Base-by-base conservation (phyloP, 2,329 filamentous ascomycete genomes). In the Escovopsis sp. region DNA sequence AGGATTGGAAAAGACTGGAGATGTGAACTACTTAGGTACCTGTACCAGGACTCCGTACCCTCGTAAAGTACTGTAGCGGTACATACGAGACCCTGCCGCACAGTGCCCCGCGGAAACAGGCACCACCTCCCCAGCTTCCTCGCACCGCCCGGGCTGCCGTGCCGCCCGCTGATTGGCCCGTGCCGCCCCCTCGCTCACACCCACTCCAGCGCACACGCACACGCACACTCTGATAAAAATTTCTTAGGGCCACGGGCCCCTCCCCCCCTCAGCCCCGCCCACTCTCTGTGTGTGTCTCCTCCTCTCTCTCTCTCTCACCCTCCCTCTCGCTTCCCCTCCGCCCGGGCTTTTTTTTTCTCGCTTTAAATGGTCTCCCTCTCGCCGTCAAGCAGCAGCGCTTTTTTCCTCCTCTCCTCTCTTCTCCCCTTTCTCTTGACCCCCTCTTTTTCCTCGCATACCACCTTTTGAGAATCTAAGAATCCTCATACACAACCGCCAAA, bases 401-500 rank as follows among this genome's bases (percentile, higher is more conserved):
- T 49, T 50, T 45, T 52, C 49, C 52, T 52, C 55, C 54, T 51
- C 52, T 49, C 50, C 45, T 52, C 49, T 51, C 52, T 54, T 55
- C 56, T 50, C 57, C 52, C 41, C 46, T 48, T 41, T 41, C 45
- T 51, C 56, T 50, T 33, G 45, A 45, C 47, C 44, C 51, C n/a
- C 54, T 57, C 54, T 43, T 53, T 48, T 45, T 44, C 50, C 39
- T 15, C 28, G 28, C 14, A 31, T 31, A 31, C 28, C 28, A 31
- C 28, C 15, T 31, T 28, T 19, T 33, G n/a, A 32, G 18, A 18
- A 17, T 27, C 19, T 18, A 10, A 17, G 18, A 26, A 34, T 8
- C 9, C 33, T 34, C 25, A 26, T 23, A 27, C 27, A 16, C 42
- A 39, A 52, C 54, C 54, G 53, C 48, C 48, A 58, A 56, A 52